phyloP scores from a whole-genome alignment of 2,329 filamentous ascomycete genomes.

The Alternaria sp. region DNA sequence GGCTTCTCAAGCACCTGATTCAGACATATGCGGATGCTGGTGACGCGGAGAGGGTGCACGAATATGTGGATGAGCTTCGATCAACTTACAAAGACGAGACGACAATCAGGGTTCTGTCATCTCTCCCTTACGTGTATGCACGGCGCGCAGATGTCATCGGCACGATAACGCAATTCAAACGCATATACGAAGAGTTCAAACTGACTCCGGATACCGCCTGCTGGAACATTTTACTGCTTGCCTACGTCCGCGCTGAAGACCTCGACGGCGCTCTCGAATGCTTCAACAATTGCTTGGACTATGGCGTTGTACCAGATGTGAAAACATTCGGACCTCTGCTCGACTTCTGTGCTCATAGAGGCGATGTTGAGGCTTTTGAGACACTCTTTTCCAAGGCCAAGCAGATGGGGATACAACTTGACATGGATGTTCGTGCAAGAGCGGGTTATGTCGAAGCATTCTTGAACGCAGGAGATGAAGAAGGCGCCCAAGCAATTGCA shows the following conservation, averaged over 20 bases:
- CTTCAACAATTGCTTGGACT: slow-evolving; percentile 68
- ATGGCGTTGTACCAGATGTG: slow-evolving; percentile 63
- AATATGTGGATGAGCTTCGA: slow-evolving; percentile 44
- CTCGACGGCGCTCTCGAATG: slow-evolving; percentile 69
- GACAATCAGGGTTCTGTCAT: slow-evolving; percentile 28
- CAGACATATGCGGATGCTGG: slow-evolving; percentile 48
- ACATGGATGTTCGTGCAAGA: slow-evolving; percentile 35
- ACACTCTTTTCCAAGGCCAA: slow-evolving; percentile 71
- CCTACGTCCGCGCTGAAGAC: slow-evolving; percentile 71
- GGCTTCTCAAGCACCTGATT: slow-evolving; percentile 35
- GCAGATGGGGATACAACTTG: slow-evolving; percentile 44
- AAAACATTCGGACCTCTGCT: slow-evolving; percentile 78
- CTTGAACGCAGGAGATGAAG: slow-evolving; percentile 57
- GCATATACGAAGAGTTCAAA: slow-evolving; percentile 65
- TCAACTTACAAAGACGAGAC: slow-evolving; percentile 17
- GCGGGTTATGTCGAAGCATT: slow-evolving; percentile 69
- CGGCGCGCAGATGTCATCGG: slow-evolving; percentile 69
- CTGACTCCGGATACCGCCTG: slow-evolving; percentile 66
- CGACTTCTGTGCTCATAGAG: slow-evolving; percentile 72
- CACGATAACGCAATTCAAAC: slow-evolving; percentile 68
- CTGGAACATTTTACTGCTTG: slow-evolving; percentile 82
- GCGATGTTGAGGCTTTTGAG: slow-evolving; percentile 75
- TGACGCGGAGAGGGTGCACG: slow-evolving; percentile 41
- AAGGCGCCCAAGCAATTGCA: slow-evolving; percentile 60
- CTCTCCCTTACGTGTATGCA: slow-evolving; percentile 74